Conservation (phyloP, 73 alveolate species). For the Uronychia setigera region DNA sequence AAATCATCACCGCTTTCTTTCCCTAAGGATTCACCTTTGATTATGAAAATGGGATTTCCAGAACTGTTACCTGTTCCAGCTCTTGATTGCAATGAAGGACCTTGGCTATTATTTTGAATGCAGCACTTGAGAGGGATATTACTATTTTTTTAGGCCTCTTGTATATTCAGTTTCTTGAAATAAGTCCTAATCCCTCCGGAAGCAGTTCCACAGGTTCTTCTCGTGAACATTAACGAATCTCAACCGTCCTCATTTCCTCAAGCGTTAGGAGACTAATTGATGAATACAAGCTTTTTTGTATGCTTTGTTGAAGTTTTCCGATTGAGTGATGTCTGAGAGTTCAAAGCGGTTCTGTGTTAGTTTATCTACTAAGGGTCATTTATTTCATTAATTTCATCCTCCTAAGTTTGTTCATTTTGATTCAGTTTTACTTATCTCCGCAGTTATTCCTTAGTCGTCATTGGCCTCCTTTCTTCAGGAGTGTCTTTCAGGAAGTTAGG, state of each 20-base stretch:
- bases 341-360: background rate
- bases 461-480: background rate
- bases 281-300: too few species aligned
- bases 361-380: background rate
- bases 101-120: background rate
- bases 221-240: background rate
- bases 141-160: background rate
- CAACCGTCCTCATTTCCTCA: background rate
- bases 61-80: too few species aligned
- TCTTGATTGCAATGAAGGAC: too few species aligned
- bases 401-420: background rate
- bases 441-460: background rate
- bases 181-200: background rate
- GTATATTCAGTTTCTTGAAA: background rate
- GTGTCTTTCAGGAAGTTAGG: too few species aligned
- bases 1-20: background rate
- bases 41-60: background rate
- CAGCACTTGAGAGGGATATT: background rate
- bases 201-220: background rate
- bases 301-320: too few species aligned
- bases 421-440: too few species aligned
- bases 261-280: background rate
- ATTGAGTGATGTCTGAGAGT: too few species aligned
- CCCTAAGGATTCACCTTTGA: background rate
- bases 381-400: background rate